phyloP scores from a whole-genome alignment of 2,329 filamentous ascomycete species.

The Graphilbum ipis-grandicollis region DNA sequence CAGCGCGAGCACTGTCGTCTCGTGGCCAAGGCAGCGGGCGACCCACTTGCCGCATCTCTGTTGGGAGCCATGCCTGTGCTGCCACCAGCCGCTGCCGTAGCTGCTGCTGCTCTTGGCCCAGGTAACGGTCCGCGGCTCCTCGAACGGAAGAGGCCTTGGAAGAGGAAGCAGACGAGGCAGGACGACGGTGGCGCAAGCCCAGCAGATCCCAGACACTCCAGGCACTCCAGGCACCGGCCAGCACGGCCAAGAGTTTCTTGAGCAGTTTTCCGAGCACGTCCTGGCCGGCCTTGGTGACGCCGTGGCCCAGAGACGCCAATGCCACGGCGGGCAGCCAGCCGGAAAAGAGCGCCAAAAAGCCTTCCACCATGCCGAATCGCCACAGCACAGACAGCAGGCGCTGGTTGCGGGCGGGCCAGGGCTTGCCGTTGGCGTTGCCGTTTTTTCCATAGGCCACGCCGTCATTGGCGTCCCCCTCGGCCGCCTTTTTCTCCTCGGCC shows the following conservation, averaged over 20 bases:
- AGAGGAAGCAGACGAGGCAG: not conserved
- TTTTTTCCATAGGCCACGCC: not conserved
- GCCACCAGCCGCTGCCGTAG: not conserved
- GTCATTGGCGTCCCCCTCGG: too few species aligned
- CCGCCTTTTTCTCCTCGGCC: not conserved
- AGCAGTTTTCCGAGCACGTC: not conserved
- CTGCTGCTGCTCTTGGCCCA: not conserved
- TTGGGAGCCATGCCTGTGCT: not conserved
- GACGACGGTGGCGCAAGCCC: not conserved
- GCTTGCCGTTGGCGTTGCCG: not conserved
- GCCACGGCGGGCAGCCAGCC: not conserved
- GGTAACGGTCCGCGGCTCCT: not conserved
- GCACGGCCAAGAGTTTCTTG: not conserved
- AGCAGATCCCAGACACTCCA: too few species aligned
- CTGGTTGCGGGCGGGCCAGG: not conserved
- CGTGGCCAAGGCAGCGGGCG: not conserved
- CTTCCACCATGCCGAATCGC: not conserved
- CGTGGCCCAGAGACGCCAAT: not conserved
- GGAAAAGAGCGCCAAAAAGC: not conserved
- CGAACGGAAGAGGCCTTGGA: not conserved
- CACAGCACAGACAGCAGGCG: not conserved
- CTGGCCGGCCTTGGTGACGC: conserved; percentile 1
- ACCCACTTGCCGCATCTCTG: not conserved
- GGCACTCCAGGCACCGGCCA: not conserved
- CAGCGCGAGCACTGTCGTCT: not conserved